These are phyloP conservation scores for Epichloe festucae DNA, from an alignment of 2,329 filamentous ascomycete genomes.

Conservation along the genomic window DNA sequence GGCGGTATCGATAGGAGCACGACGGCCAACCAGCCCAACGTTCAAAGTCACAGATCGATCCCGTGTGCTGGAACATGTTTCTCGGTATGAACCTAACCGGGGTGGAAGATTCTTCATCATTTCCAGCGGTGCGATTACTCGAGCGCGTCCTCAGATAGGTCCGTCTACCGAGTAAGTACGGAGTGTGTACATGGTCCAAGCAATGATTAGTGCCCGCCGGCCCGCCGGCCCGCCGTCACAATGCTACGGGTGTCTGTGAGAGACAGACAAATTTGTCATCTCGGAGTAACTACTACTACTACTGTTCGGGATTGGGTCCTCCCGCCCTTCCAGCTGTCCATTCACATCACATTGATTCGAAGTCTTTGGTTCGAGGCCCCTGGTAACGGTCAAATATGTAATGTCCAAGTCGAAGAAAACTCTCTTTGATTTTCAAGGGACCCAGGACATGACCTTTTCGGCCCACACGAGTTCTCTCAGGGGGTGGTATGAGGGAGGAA, in stretches of 20 bases:
- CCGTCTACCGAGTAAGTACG: not conserved
- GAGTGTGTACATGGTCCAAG: not conserved
- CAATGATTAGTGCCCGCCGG: not conserved
- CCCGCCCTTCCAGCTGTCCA: not conserved
- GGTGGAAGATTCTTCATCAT: conserved; percentile 1
- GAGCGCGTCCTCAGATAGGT: not conserved
- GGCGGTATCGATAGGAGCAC: not conserved
- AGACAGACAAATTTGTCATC: not conserved
- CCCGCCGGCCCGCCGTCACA: not conserved
- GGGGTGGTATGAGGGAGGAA: not conserved
- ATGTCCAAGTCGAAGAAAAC: too few relatives aligned
- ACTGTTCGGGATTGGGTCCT: too few relatives aligned
- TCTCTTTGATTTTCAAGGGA: not conserved
- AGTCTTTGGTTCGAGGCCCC: too few relatives aligned
- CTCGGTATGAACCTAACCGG: conserved; percentile 3
- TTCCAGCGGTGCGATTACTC: not conserved
- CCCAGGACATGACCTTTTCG: not conserved
- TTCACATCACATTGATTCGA: not conserved
- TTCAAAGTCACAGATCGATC: not conserved
- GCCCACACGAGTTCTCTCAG: not conserved
- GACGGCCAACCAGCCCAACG: not conserved
- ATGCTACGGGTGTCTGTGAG: not conserved
- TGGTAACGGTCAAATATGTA: too few relatives aligned
- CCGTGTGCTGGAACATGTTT: conserved; percentile 1
- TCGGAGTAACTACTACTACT: not conserved